Conservation (phyloP, 176 grass and related monocot species). For the Musa acuminata region DNA sequence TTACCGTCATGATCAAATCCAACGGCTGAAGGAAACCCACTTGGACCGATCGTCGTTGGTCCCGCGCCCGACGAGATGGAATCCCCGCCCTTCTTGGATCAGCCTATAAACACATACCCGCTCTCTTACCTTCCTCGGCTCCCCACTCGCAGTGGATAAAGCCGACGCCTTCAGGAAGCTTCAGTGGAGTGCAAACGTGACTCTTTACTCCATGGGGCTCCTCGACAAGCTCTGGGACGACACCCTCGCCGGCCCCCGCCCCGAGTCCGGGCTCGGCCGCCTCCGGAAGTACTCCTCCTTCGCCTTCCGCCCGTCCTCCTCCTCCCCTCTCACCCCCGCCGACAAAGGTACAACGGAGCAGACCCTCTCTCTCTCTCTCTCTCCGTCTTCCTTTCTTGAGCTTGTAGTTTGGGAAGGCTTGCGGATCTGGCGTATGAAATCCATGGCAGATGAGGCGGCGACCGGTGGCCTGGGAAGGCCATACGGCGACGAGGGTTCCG, state of each 20-base stretch:
- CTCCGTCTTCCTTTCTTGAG: neutral
- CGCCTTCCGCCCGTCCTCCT: slow-evolving; percentile 8
- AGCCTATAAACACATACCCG: neutral
- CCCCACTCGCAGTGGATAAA: neutral
- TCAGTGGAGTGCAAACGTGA: neutral
- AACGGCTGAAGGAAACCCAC: neutral
- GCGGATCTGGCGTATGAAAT: slow-evolving; percentile 15
- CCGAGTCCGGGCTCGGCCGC: slow-evolving; percentile 10
- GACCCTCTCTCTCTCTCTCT: neutral
- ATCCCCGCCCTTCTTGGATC: neutral
- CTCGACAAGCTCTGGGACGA: slow-evolving; percentile 23
- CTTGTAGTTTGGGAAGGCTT: neutral
- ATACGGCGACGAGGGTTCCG: neutral
- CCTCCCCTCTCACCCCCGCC: neutral
- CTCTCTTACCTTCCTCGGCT: neutral
- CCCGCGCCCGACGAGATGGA: neutral
- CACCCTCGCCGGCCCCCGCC: slow-evolving; percentile 7
- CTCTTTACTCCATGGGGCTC: neutral
- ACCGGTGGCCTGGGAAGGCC: slow-evolving; percentile 7
- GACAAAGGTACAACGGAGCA: slow-evolving; percentile 17
- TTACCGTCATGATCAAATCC: neutral
- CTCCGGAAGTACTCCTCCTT: slow-evolving; percentile 18
- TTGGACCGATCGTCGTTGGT: neutral
- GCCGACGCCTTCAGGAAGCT: neutral
- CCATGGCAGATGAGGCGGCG: slow-evolving; percentile 36